Conservation (phyloP, 768 basidiomycete genomes). For the Lactifluus hygrophoroides region DNA sequence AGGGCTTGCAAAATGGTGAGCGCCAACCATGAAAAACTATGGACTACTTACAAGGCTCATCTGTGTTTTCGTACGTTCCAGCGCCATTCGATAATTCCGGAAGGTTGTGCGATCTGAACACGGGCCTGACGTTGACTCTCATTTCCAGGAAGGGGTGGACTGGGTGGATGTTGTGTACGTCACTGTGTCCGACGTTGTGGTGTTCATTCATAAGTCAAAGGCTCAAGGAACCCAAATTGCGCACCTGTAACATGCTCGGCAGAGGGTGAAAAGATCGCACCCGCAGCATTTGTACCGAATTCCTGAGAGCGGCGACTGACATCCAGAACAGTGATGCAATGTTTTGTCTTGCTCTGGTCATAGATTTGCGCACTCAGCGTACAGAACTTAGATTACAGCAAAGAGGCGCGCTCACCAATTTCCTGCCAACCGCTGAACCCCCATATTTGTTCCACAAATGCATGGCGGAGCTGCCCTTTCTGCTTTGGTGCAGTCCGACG, state of each 20-base stretch:
- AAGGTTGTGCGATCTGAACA: slow-evolving; percentile 32
- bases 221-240: slow-evolving; percentile 12
- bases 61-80: slow-evolving; percentile 6
- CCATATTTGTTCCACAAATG: slow-evolving; percentile 85
- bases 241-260: slow-evolving; percentile 76
- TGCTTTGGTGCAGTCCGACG: slow-evolving; percentile 56
- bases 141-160: slow-evolving; percentile 78
- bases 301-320: slow-evolving; percentile 47
- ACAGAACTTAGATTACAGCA: neutral
- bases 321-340: slow-evolving; percentile 72
- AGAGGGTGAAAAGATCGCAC: slow-evolving; percentile 73
- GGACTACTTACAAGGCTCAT: slow-evolving; percentile 15
- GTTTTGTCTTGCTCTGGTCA: slow-evolving; percentile 64
- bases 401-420: slow-evolving; percentile 53
- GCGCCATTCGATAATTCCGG: slow-evolving; percentile 27
- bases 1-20: slow-evolving; percentile 13
- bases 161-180: slow-evolving; percentile 89
- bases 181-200: slow-evolving; percentile 34
- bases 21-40: neutral
- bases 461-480: slow-evolving; percentile 75
- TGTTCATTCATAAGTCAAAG: slow-evolving; percentile 4
- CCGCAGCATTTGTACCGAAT: slow-evolving; percentile 81
- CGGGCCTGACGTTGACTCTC: slow-evolving; percentile 60
- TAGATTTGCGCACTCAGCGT: neutral
- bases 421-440: slow-evolving; percentile 77